phyloP scores from a whole-genome alignment of 2,329 filamentous ascomycete species.

The Aureobasidium uvarum region DNA sequence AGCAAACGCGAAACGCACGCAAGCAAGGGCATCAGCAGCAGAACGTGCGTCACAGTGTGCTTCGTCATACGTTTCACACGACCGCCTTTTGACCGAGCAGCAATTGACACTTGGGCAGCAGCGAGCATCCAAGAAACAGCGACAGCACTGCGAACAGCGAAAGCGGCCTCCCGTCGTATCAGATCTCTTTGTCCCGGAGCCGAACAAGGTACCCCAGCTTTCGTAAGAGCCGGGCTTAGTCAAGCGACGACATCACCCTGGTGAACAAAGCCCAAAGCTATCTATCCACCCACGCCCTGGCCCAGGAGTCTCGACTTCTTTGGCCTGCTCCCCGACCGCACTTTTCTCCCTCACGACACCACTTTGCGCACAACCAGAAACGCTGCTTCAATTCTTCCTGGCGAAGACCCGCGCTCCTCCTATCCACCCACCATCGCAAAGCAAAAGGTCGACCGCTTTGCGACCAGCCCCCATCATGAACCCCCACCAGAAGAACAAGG shows the following conservation, averaged over 20 bases:
- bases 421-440: background rate
- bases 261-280: constrained; percentile 20
- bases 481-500: constrained; percentile 97
- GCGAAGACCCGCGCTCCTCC: background rate
- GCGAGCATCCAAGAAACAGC: background rate
- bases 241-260: constrained; percentile 24
- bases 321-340: background rate
- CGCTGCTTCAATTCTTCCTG: background rate
- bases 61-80: constrained; percentile 27
- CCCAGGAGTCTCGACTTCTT: background rate
- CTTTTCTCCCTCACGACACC: background rate
- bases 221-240: constrained; percentile 12
- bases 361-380: background rate
- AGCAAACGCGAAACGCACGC: background rate
- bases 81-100: constrained; percentile 16
- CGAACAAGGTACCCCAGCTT: constrained; percentile 12
- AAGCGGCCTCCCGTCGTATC: background rate
- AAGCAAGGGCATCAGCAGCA: background rate
- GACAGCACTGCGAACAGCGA: constrained; percentile 8
- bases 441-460: constrained; percentile 1
- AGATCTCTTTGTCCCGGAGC: constrained; percentile 14
- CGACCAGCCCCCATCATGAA: constrained; percentile 62
- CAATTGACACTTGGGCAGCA: constrained; percentile 22
- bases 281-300: background rate
- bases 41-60: constrained; percentile 25